A percentile compares a stretch with the other conserved stretches of the same genome.
phyloP scores from a whole-genome alignment of 495 filamentous ascomycete genomes.

The Penicillium diatomitis region DNA sequence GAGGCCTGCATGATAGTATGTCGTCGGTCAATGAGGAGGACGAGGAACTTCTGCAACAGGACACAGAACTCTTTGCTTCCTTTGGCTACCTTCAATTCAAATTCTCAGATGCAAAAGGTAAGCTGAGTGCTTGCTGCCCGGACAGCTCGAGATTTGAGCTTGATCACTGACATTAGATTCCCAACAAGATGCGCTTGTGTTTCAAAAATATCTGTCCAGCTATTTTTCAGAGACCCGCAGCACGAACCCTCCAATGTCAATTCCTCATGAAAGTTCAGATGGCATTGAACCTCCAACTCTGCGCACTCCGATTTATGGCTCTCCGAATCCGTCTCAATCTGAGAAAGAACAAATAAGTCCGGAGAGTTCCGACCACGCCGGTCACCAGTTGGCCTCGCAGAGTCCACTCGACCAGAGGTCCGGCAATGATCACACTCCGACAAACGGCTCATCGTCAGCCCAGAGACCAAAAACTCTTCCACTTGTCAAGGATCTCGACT shows the following conservation, averaged over 20 bases:
- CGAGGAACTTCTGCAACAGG: neutral
- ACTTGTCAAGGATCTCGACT: neutral
- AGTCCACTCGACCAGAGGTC: neutral
- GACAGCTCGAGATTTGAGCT: neutral
- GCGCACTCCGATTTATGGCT: no score
- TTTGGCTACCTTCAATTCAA: neutral
- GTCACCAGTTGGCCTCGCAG: no score
- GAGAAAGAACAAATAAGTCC: no score
- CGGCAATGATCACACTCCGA: no score
- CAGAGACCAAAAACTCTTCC: neutral
- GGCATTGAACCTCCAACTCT: neutral
- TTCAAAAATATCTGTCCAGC: neutral
- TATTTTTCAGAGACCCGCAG: neutral
- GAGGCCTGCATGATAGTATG: neutral
- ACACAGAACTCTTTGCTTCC: neutral
- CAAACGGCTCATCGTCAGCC: neutral
- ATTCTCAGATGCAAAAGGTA: neutral
- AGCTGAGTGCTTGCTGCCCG: neutral
- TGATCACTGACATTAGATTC: neutral
- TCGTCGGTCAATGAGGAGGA: neutral
- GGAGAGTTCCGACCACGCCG: no score
- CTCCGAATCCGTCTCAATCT: no score
- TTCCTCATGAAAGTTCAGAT: neutral
- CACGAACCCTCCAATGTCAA: neutral
- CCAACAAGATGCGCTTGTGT: neutral